A percentile compares a stretch with the other conserved stretches of the same genome.
These are phyloP conservation scores for Hypoxylon sp. DNA, from an alignment of 2,329 filamentous ascomycete species.

Conservation along the genomic window DNA sequence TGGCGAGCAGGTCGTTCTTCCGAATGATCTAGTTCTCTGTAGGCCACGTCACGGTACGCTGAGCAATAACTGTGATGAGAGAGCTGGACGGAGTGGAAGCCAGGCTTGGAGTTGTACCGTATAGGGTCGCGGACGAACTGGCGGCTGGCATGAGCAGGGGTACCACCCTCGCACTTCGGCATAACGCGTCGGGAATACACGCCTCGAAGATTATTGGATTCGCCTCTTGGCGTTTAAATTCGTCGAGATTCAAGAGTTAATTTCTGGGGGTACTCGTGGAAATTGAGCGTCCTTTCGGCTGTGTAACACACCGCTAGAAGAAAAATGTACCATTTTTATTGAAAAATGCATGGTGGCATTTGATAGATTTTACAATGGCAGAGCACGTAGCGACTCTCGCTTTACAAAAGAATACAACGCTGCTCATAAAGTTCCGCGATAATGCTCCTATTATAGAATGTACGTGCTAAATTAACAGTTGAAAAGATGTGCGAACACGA, in stretches of 20 bases:
- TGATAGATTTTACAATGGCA: not conserved
- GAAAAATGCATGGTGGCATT: not conserved
- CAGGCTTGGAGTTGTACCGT: constrained; percentile 5
- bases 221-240: too few relatives aligned
- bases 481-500: not conserved
- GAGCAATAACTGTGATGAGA: constrained; percentile 1
- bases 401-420: not conserved
- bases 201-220: constrained; percentile 2
- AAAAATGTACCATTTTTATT: not conserved
- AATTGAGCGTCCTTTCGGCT: not conserved
- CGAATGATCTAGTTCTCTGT: not conserved
- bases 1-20: not conserved
- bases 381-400: not conserved
- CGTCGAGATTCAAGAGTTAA: not conserved
- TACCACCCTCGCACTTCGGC: not conserved
- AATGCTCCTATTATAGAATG: not conserved
- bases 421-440: not conserved
- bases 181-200: not conserved
- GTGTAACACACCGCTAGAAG: not conserved
- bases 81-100: constrained; percentile 4
- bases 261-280: not conserved
- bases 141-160: constrained; percentile 1
- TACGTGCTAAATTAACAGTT: not conserved
- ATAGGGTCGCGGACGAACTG: not conserved
- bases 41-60: constrained; percentile 12